phyloP scores from a whole-genome alignment of 257 asterid genomes.

The Euphrasia confusa region DNA sequence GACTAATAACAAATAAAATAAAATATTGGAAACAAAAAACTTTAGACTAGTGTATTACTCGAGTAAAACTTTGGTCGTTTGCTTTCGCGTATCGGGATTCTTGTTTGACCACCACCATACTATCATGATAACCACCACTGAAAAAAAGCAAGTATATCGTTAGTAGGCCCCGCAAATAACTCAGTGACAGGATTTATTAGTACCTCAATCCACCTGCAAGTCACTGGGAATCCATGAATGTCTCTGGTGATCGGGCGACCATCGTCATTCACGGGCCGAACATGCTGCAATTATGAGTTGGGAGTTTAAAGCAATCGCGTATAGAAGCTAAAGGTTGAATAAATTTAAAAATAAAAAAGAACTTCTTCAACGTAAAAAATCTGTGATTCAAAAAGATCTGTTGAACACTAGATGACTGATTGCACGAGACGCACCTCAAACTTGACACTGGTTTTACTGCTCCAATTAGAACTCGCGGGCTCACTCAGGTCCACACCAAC shows the following conservation, averaged over 20 bases:
- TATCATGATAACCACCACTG: conserved; percentile 86
- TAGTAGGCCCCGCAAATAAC: conserved; percentile 19
- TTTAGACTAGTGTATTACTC: conserved; percentile 45
- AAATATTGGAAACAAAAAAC: neutral
- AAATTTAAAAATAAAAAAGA: neutral
- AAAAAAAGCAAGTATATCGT: conserved; percentile 20
- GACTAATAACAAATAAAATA: conserved; percentile 6
- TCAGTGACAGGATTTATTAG: conserved; percentile 9
- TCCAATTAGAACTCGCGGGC: conserved; percentile 94
- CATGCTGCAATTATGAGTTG: conserved; percentile 52
- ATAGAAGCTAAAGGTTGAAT: neutral
- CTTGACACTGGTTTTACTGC: conserved; percentile 88
- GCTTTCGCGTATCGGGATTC: conserved; percentile 92
- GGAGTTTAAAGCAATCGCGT: neutral
- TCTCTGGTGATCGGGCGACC: conserved; percentile 80
- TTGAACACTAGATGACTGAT: conserved; percentile 15
- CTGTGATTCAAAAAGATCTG: conserved; percentile 2
- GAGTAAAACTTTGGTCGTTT: conserved; percentile 62
- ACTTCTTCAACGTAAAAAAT: neutral
- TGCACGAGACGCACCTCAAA: conserved; percentile 58
- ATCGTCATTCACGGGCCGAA: conserved; percentile 74
- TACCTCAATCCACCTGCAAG: conserved; percentile 67
- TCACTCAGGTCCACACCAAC: conserved; percentile 88
- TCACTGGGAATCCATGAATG: conserved; percentile 86
- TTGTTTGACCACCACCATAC: conserved; percentile 87